These are phyloP conservation scores for Phytophthora sojae DNA, from an alignment of 352 stramenopile genomes.

Conservation along the genomic window DNA sequence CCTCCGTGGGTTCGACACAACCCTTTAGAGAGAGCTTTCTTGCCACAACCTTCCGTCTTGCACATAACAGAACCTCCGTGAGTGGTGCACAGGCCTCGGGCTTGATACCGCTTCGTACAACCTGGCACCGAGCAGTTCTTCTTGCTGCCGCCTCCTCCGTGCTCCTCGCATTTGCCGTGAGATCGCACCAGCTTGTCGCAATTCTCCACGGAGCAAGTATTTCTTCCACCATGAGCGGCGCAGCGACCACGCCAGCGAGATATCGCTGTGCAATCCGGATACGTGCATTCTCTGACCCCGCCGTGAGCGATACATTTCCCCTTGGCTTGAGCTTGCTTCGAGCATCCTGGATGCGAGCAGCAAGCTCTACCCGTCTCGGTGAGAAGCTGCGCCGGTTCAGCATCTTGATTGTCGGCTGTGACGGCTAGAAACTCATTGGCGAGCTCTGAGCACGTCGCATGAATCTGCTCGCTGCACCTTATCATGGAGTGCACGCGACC, in stretches of 20 bases:
- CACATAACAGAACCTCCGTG: slow-evolving; percentile 27
- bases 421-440: slow-evolving; percentile 3
- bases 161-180: slow-evolving; percentile 22
- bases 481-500: slow-evolving; percentile 34
- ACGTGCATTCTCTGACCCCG: slow-evolving; percentile 19
- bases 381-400: not conserved
- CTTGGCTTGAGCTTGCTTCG: slow-evolving; percentile 30
- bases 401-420: not conserved
- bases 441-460: not conserved
- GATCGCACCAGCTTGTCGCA: slow-evolving; percentile 24
- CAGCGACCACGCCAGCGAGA: slow-evolving; percentile 21
- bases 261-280: slow-evolving; percentile 14
- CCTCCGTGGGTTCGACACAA: slow-evolving; percentile 24
- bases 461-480: slow-evolving; percentile 6
- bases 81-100: slow-evolving; percentile 26
- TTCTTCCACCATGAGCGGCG: slow-evolving; percentile 23
- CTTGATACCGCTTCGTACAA: slow-evolving; percentile 22
- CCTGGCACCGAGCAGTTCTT: slow-evolving; percentile 25
- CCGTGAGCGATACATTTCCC: slow-evolving; percentile 36
- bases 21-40: slow-evolving; percentile 23
- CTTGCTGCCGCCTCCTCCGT: slow-evolving; percentile 15
- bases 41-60: slow-evolving; percentile 23
- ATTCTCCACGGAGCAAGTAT: slow-evolving; percentile 13
- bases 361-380: not conserved
- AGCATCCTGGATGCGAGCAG: slow-evolving; percentile 31